Evolutionary conservation across 305 asterid genomes (phyloP).

Genomic region (Fraxinus sp.): DNA sequence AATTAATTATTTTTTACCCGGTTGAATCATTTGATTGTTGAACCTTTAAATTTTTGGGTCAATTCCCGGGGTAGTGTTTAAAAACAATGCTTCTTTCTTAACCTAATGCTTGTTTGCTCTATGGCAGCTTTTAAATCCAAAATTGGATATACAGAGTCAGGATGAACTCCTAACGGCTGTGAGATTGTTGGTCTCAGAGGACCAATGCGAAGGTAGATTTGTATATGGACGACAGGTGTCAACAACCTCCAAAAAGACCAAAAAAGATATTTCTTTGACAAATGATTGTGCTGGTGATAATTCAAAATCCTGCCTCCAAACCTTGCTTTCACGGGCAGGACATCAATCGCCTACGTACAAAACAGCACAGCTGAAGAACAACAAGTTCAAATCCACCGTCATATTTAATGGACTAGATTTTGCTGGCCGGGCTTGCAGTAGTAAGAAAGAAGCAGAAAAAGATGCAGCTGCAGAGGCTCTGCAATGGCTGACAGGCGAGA

Average conservation of each 20-base stretch:
- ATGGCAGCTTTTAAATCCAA: slow-evolving; percentile 70
- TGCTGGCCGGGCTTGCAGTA: slow-evolving; percentile 60
- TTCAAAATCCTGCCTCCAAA: slow-evolving; percentile 73
- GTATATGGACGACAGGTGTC: slow-evolving; percentile 66
- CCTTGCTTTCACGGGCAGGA: slow-evolving; percentile 73
- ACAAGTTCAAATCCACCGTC: slow-evolving; percentile 65
- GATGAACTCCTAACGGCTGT: slow-evolving; percentile 69
- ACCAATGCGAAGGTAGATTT: slow-evolving; percentile 79
- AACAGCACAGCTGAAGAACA: slow-evolving; percentile 56
- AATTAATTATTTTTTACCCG: background rate
- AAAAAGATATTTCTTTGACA: slow-evolving; percentile 31
- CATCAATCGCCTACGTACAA: slow-evolving; percentile 71
- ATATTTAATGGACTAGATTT: slow-evolving; percentile 72
- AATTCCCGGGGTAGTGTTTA: background rate
- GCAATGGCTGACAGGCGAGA: slow-evolving; percentile 74
- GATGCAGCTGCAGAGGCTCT: slow-evolving; percentile 87
- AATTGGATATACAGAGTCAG: slow-evolving; percentile 48
- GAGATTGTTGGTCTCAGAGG: slow-evolving; percentile 71
- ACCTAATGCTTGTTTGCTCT: slow-evolving; percentile 26
- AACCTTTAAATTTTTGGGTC: background rate
- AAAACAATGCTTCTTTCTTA: slow-evolving; percentile 19
- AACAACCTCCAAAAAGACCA: slow-evolving; percentile 39
- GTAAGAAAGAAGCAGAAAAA: slow-evolving; percentile 86
- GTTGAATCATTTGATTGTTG: background rate
- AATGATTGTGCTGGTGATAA: slow-evolving; percentile 46